Evolutionary conservation across 768 basidiomycete genomes (phyloP), one percentile per base, ranked within the genome.

Genomic region (Termitomyces sp.): DNA sequence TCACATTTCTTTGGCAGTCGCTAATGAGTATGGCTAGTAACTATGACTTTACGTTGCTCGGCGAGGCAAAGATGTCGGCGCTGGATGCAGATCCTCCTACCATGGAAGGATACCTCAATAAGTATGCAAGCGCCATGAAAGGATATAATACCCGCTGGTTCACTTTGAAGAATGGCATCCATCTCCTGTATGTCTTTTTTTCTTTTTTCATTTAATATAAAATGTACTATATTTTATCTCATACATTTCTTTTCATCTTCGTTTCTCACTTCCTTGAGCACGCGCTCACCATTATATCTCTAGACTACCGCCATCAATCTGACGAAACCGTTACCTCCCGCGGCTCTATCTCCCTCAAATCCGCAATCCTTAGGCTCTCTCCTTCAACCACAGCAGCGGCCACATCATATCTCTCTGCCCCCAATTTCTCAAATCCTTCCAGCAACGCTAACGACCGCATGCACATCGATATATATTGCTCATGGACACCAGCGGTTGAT

Each of bases 111-210:
- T n/a, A n/a, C n/a, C 75, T 93, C 20, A 93, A 91, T 71, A 98
- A 98, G 70, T 97, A 95, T 68, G 86, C 89, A 1, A 98, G 97
- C 65, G 91, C 97, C 39, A 91, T 93, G 0, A 87, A 85, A 64
- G 95, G 95, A 0, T 96, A 94, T 68, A 87, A 85, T 59, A 89
- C 90, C 0, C 79, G 95, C 1, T 97, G 94, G 93, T 96, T 98
- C 67, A 92, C 96, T 0, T 80, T 97, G 20, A 87, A 91, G 66
- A 83, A 88, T 55, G 95, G 93, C 0, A 77, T n/a, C 89, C 27
- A 70, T 95, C n/a, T 92, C 90, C 16, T 94, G 92, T 91, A 68
- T 30, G 89, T 81, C 36, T 16, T 52, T 8, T 18, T 41, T n/a
- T 13, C 18, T 6, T 41, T 41, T 7, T 41, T 3, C 7, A 18